Evolutionary conservation across 805 yeast species (phyloP), one percentile per base, ranked within the genome.

Genomic region (Candida dajiaensis): DNA sequence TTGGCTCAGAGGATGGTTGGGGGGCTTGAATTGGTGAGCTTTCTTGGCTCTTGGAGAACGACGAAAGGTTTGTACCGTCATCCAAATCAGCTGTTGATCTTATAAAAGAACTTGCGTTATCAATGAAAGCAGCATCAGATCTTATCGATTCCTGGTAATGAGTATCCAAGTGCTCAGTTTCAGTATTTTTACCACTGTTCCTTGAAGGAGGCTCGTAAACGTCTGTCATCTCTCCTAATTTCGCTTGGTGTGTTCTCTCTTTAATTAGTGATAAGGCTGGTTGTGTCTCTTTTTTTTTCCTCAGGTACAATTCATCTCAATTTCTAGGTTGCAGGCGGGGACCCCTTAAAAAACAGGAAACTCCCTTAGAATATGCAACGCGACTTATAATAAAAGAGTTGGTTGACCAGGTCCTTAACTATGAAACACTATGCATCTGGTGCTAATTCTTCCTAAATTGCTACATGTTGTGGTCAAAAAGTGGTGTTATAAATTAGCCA

Each of bases 191-290:
- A 4, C 20, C 20, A 8, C 36, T 33, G 36, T 18, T 33, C 12
- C 20, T 40, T 29, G 29, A 26, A 9, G 49, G 38, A 6, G 49
- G 26, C 5, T 42, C 38, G 16, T 42, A 42, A 18, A 46, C 43
- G 22, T 47, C 45, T 7, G 45, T 33, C 47, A 41, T 47, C 23
- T 13, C 18, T 25, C 25, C 11, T 16, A 20, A 16, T 33, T 33
- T 33, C 8, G 23, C 8, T 7, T 16, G 36, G 20, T 33, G 20
- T n/a, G n/a, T 13, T 25, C 13, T 25, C 31, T 25, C 13, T 11
- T 22, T 22, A 22, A 6, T 22, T 22, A 10, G 28, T 25, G 12
- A 9, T 10, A 25, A 25, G 10, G 28, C 28, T 25, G 18, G 13
- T 29, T 33, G 19, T 16, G 36, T 33, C 36, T 33, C 36, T 16